Conservation (phyloP, 805 yeast species). For the Vanderwaltozyma polyspora region DNA sequence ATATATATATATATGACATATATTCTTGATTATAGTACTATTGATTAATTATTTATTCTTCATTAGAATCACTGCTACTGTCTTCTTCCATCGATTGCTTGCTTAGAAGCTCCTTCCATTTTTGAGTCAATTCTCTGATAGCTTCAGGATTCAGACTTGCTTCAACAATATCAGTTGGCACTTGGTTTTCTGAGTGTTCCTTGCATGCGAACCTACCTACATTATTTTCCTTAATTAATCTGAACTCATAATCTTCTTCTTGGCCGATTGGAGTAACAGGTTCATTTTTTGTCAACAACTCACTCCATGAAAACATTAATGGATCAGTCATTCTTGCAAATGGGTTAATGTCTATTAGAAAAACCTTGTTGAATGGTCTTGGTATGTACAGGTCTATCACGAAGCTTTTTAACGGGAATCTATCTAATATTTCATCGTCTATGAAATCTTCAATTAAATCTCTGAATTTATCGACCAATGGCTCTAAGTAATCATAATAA, state of each 20-base stretch:
- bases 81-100: conserved; percentile 19
- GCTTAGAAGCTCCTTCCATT: conserved; percentile 40
- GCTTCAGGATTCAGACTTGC: conserved; percentile 61
- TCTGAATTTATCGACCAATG: conserved; percentile 37
- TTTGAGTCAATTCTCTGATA: conserved; percentile 55
- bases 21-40: neutral
- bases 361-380: conserved; percentile 52
- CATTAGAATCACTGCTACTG: conserved; percentile 5
- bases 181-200: conserved; percentile 82
- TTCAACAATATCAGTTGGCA: conserved; percentile 83
- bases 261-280: conserved; percentile 1
- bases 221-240: conserved; percentile 60
- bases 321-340: conserved; percentile 71
- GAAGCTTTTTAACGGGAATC: conserved; percentile 45
- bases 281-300: conserved; percentile 36
- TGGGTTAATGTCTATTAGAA: conserved; percentile 79
- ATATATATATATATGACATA: neutral
- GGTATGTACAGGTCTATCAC: conserved; percentile 81
- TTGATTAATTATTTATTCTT: conserved; percentile 2
- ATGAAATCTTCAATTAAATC: conserved; percentile 46
- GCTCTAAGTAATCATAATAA: conserved; percentile 58
- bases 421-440: conserved; percentile 33
- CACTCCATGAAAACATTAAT: conserved; percentile 75
- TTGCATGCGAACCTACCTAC: conserved; percentile 66
- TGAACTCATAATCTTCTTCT: conserved; percentile 36